Evolutionary conservation across 495 filamentous ascomycete genomes (phyloP).

Genomic region (Chaetomidium leptoderma): DNA sequence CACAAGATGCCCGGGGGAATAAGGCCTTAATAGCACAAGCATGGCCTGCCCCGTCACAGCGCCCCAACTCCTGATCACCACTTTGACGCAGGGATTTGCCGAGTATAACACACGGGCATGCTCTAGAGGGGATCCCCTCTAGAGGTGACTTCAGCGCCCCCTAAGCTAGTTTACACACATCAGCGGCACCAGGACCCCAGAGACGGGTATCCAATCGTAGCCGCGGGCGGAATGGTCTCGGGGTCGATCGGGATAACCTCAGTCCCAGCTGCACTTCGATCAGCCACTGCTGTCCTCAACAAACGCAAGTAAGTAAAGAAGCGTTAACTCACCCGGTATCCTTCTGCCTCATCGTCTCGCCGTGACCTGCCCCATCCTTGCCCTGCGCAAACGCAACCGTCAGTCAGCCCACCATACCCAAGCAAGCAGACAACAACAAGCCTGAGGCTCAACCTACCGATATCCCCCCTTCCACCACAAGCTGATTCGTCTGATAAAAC

Average conservation of each 20-base stretch:
- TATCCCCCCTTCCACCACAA: slow-evolving; percentile 87
- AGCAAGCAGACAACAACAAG: too few species aligned
- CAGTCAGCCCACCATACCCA: slow-evolving; percentile 9
- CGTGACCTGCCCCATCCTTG: slow-evolving; percentile 66
- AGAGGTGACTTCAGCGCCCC: too few species aligned
- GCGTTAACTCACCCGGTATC: slow-evolving; percentile 29
- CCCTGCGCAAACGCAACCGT: slow-evolving; percentile 60
- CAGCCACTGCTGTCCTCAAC: background rate
- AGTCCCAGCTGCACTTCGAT: slow-evolving; percentile 23
- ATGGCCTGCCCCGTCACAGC: background rate
- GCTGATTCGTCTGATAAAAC: slow-evolving; percentile 85
- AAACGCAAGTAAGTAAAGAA: background rate
- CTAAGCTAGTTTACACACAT: slow-evolving; percentile 4
- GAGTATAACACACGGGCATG: background rate
- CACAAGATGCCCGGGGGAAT: background rate
- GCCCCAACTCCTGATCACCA: background rate
- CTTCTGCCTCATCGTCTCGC: slow-evolving; percentile 41
- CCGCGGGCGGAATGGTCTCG: background rate
- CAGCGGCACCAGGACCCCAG: background rate
- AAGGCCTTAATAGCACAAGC: background rate
- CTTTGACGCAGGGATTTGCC: background rate
- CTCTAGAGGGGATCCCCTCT: too few species aligned
- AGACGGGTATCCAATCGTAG: background rate
- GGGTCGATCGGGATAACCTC: background rate
- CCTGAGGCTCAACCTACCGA: slow-evolving; percentile 46